Percentiles rank a stretch among this genome's conserved stretches.
Conservation (phyloP, 2,329 filamentous ascomycete genomes). For the Cryoendolithus antarcticus region DNA sequence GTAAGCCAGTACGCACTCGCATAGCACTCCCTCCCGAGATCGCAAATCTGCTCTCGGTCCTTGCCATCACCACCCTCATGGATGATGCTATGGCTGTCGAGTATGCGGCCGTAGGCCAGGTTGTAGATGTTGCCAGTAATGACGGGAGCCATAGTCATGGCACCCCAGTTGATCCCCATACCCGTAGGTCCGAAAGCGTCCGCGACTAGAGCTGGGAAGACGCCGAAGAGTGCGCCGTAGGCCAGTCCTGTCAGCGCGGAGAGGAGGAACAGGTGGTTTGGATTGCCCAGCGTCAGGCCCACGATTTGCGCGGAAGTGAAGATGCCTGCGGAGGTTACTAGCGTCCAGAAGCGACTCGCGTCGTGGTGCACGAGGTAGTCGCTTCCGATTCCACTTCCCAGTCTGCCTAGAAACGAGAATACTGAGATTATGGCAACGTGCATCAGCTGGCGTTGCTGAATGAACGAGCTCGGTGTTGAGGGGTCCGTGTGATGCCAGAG, state of each 20-base stretch:
- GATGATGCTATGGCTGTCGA: conserved; percentile 65
- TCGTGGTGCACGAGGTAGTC: conserved; percentile 75
- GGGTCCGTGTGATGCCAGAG: conserved; percentile 80
- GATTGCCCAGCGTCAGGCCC: conserved; percentile 64
- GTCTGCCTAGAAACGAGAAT: conserved; percentile 70
- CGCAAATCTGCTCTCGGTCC: conserved; percentile 51
- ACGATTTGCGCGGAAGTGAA: conserved; percentile 71
- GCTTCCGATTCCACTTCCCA: conserved; percentile 67
- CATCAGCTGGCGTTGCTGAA: conserved; percentile 71
- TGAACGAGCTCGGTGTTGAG: conserved; percentile 57
- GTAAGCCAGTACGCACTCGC: conserved; percentile 69
- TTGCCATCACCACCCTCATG: conserved; percentile 39
- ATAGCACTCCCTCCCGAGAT: conserved; percentile 71
- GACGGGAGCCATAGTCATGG: conserved; percentile 82
- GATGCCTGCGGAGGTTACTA: conserved; percentile 62
- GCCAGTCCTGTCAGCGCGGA: conserved; percentile 76
- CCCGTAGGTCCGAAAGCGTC: conserved; percentile 86
- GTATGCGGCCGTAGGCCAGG: conserved; percentile 72
- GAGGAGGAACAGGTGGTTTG: conserved; percentile 62
- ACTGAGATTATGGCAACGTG: conserved; percentile 92
- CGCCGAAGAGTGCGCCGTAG: conserved; percentile 89
- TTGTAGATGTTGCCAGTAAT: conserved; percentile 88
- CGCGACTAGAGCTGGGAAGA: conserved; percentile 74
- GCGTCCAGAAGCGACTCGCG: conserved; percentile 81
- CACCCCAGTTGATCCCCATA: conserved; percentile 89